Conservation (phyloP, 2,329 filamentous ascomycete species). For the Akanthomyces lecanii region DNA sequence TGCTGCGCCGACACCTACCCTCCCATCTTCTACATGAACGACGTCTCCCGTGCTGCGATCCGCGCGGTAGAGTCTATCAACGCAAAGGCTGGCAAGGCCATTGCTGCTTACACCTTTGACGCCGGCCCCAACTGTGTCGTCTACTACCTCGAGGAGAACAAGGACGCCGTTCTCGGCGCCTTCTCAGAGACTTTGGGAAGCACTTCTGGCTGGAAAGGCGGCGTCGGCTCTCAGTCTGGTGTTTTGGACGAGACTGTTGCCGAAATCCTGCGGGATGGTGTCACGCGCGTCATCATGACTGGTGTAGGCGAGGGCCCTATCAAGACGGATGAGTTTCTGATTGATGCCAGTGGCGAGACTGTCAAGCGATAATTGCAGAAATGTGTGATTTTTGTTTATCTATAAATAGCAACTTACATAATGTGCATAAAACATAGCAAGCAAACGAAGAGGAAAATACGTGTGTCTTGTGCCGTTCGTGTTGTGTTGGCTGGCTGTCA, state of each 20-base stretch:
- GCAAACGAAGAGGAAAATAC: neutral
- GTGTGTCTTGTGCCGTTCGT: neutral
- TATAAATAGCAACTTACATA: constrained; percentile 6
- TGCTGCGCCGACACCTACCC: constrained; percentile 93
- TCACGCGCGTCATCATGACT: constrained; percentile 87
- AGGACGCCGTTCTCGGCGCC: constrained; percentile 66
- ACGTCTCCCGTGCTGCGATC: constrained; percentile 82
- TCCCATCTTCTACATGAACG: constrained; percentile 98
- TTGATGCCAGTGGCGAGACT: constrained; percentile 60
- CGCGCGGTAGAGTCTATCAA: constrained; percentile 89
- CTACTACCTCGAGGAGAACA: constrained; percentile 84
- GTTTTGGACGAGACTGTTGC: constrained; percentile 63
- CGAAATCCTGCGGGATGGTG: constrained; percentile 66
- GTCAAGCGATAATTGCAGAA: constrained; percentile 28
- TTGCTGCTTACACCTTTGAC: constrained; percentile 96
- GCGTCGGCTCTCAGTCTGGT: constrained; percentile 50
- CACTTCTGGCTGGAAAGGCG: constrained; percentile 68
- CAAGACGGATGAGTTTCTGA: constrained; percentile 72
- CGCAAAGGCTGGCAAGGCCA: constrained; percentile 65
- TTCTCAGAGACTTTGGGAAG: constrained; percentile 64
- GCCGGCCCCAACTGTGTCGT: constrained; percentile 95
- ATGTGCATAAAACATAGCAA: constrained; percentile 1
- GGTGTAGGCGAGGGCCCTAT: constrained; percentile 85
- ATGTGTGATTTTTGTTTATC: neutral
- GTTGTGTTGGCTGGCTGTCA: neutral